Base-by-base conservation (phyloP, 192 early-diverging fungal genomes). In the Fimicolochytrium jonesii region DNA sequence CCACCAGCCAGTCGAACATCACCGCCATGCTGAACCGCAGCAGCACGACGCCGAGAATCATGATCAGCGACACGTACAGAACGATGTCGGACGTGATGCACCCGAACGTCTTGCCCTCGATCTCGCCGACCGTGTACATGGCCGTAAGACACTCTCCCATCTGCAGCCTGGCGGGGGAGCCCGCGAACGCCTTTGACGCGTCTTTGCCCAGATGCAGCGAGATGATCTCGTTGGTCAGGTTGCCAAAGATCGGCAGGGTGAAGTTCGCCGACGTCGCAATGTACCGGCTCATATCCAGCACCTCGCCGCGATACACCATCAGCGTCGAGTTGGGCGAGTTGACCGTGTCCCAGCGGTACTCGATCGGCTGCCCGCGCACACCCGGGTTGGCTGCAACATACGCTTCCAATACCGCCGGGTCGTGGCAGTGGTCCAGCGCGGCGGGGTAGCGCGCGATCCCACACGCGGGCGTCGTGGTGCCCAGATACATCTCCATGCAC, bases 1-100 rank as follows among this genome's bases (percentile, higher is more conserved):
- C 83, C 59, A 92, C 71, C 69, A 90, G 80, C 91, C 91, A 93
- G 28, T 83, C 83, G 75, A 92, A 93, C 33, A 83, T 69, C 26
- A 92, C 70, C 0, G 92, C 91, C 61, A 90, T 73, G 57, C 78
- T 66, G 60, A 94, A 94, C 10, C 70, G 66, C 0, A 59, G 32
- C 5, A 72, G 26, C 15, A 76, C 64, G 1, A 76, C 60, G 6
- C 43, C 20, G 11, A 73, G 49, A 54, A 76, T 72, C 23, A 73
- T 56, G 37, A 72, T 56, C 5, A 76, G 64, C 7, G 70, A 69
- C 13, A 76, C 37, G 50, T 69, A 64, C 17, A 76, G 62, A 15
- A 76, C 53, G 29, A 73, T 66, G 57, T 72, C 61, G 18, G 70
- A 56, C 10, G 64, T 53, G 20, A 69, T 36, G 58, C 74, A 76